phyloP scores from a whole-genome alignment of 768 basidiomycete genomes.

The Hericium erinaceus region DNA sequence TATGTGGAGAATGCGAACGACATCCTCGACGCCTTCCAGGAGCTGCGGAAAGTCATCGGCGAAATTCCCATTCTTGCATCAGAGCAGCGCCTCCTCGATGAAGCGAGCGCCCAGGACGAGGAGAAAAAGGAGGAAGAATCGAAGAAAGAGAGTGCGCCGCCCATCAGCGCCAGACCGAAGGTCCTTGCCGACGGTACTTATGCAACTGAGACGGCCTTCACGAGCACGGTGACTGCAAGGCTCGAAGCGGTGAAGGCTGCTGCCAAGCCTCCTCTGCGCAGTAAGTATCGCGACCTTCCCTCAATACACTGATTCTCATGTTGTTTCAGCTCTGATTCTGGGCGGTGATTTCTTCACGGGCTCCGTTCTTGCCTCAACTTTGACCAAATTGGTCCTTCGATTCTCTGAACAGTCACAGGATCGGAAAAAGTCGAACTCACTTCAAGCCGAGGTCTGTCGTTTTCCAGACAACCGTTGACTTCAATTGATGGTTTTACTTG shows the following conservation, averaged over 20 bases:
- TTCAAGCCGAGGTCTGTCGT: conserved; percentile 70
- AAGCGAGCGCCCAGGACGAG: conserved; percentile 49
- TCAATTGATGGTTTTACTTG: background rate
- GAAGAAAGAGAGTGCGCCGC: conserved; percentile 35
- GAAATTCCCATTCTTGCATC: conserved; percentile 96
- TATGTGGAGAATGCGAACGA: conserved; percentile 65
- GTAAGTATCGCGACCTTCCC: conserved; percentile 29
- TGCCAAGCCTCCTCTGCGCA: conserved; percentile 82
- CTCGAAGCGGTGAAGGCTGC: conserved; percentile 81
- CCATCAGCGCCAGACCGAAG: conserved; percentile 41
- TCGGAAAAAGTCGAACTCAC: conserved; percentile 46
- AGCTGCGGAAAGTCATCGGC: conserved; percentile 79
- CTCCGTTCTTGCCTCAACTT: conserved; percentile 75
- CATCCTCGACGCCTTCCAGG: conserved; percentile 64
- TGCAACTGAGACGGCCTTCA: conserved; percentile 91
- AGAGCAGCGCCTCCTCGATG: conserved; percentile 77
- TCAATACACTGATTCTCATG: background rate
- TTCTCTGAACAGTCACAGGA: conserved; percentile 45
- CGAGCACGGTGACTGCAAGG: conserved; percentile 46
- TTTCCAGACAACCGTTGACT: background rate
- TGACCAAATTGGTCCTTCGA: conserved; percentile 87
- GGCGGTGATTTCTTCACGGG: conserved; percentile 98
- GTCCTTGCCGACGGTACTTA: conserved; percentile 96
- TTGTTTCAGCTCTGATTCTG: conserved; percentile 60
- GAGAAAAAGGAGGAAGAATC: conserved; percentile 41